These are phyloP conservation scores for Alliaria petiolata DNA, from an alignment of 345 rosid genomes.

Conservation along the genomic window DNA sequence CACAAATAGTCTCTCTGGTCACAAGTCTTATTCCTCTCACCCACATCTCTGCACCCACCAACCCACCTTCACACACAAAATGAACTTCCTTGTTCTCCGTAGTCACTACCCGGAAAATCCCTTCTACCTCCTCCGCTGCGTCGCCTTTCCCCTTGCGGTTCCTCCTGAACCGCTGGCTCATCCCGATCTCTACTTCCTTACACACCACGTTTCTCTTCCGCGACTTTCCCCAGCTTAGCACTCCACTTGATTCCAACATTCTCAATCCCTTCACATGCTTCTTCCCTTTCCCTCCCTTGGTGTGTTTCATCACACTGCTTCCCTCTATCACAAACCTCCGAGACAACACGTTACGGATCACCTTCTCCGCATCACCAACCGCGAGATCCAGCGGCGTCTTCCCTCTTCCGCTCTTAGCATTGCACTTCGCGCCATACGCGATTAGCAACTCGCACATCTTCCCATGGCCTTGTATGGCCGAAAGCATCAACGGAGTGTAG, in stretches of 20 bases:
- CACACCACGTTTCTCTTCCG: constrained; percentile 61
- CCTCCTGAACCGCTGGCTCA: constrained; percentile 47
- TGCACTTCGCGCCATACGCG: constrained; percentile 57
- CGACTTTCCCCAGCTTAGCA: constrained; percentile 82
- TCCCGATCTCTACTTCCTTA: constrained; percentile 57
- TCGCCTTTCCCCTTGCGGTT: constrained; percentile 46
- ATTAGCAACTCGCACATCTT: constrained; percentile 63
- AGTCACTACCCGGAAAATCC: constrained; percentile 70
- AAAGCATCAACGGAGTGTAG: constrained; percentile 92
- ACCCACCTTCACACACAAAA: constrained; percentile 74
- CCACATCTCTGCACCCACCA: constrained; percentile 82
- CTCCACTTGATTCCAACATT: constrained; percentile 53
- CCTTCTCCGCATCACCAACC: constrained; percentile 44
- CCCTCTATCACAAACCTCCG: constrained; percentile 56
- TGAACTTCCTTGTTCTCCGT: constrained; percentile 73
- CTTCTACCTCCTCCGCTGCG: constrained; percentile 40
- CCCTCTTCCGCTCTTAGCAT: constrained; percentile 53
- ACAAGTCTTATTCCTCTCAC: constrained; percentile 89
- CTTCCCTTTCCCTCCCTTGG: constrained; percentile 74
- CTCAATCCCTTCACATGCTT: constrained; percentile 59
- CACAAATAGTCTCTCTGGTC: constrained; percentile 49
- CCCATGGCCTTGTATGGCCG: constrained; percentile 76
- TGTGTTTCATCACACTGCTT: constrained; percentile 60
- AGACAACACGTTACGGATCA: constrained; percentile 70
- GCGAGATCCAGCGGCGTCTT: constrained; percentile 68